Conservation (phyloP, 192 early-diverging fungal genomes). For the Linnemannia hyalina region DNA sequence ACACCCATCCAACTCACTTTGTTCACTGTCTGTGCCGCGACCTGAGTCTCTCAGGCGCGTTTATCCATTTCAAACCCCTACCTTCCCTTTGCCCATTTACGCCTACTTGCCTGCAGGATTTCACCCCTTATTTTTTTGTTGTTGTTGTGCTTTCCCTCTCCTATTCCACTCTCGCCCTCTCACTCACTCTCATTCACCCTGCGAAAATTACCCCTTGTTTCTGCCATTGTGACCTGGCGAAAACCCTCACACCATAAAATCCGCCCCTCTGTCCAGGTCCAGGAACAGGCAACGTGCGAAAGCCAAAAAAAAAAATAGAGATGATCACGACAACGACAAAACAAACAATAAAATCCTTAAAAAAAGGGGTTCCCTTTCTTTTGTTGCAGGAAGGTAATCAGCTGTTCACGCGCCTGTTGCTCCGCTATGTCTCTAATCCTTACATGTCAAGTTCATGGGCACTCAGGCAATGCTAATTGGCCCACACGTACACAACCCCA, state of each 20-base stretch:
- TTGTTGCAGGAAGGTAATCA: not conserved
- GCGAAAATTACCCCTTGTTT: not conserved
- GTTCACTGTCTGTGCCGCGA: not conserved
- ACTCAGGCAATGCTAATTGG: not conserved
- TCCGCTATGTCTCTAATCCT: not conserved
- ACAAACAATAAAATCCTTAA: not conserved
- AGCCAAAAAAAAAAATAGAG: not conserved
- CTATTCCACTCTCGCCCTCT: not conserved
- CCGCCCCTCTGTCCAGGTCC: not conserved
- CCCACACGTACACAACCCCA: not conserved
- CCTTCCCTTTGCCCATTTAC: not conserved
- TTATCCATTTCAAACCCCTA: not conserved
- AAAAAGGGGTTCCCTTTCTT: not conserved
- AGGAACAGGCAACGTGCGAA: constrained; percentile 3
- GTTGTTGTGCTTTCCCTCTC: not conserved
- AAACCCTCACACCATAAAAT: not conserved
- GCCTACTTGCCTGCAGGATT: not conserved
- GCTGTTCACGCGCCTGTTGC: not conserved
- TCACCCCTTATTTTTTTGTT: constrained; percentile 4
- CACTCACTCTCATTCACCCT: not conserved
- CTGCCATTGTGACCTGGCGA: constrained; percentile 4
- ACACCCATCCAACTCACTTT: not conserved
- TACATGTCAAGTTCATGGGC: not conserved
- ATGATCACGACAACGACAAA: not conserved
- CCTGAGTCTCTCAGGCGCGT: not conserved